Base-by-base conservation (phyloP, 371 early-diverging fungal genomes). In the Lichtheimia hyalospora region DNA sequence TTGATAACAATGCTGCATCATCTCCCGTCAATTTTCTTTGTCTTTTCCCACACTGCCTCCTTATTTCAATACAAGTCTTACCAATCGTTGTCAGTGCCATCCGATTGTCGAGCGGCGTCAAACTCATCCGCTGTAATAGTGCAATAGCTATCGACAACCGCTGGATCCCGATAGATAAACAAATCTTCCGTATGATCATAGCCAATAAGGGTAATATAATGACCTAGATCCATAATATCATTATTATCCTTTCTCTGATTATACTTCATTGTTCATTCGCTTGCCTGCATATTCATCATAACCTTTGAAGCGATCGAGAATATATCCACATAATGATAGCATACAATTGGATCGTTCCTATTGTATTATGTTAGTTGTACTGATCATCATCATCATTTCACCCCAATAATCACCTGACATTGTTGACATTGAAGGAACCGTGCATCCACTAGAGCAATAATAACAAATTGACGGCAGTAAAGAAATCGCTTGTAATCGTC, bases 401-500 rank as follows among this genome's bases (percentile, higher is more conserved):
- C 13, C 7, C 12, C 4, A 34, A n/a, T n/a, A n/a, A 40, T 63
- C 77, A 78, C 83, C 66, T 70, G 64, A 63, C 90, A 89, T 28
- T 73, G 56, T 7, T 70, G 76, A 67, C 94, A 94, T 12, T 58
- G 66, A 20, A 94, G 65, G 44, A 78, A 50, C 0, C 79, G 72
- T 25, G 86, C 79, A 75, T 94, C 89, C 44, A 93, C 90, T 1
- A 94, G 77, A 8, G 92, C 71, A 23, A 94, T 77, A 52, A 89
- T 82, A 2, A 84, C 92, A 62, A 88, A 94, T 41, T 83, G 73
- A 53, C 81, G 83, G 49, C 86, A 84, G 44, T 83, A 80, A 39
- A 94, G 67, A 60, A 94, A 94, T 18, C 93, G 83, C 52, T 88
- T 83, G 62, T 90, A 86, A 64, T 93, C 93, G 49, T 91, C 87